phyloP scores from a whole-genome alignment of 202 grass and related monocot species.

The Elaeis oleifera region DNA sequence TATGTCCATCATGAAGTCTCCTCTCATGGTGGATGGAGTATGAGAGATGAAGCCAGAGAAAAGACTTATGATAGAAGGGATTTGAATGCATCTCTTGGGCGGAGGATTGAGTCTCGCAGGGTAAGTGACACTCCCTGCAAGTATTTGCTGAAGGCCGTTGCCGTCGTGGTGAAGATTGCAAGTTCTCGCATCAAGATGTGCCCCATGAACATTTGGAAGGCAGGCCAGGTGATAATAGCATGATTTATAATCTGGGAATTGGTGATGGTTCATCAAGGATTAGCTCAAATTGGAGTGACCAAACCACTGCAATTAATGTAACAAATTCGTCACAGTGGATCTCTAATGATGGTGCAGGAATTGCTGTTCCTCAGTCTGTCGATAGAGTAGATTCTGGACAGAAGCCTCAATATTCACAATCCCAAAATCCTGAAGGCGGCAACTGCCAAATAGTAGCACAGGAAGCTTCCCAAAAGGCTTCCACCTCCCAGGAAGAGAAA shows the following conservation, averaged over 20 bases:
- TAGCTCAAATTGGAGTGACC: slow-evolving; percentile 34
- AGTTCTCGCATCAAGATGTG: slow-evolving; percentile 65
- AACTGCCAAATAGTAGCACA: neutral
- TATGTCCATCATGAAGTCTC: slow-evolving; percentile 54
- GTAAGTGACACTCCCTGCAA: slow-evolving; percentile 64
- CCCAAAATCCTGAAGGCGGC: slow-evolving; percentile 30
- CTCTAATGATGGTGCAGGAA: slow-evolving; percentile 29
- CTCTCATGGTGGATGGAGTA: slow-evolving; percentile 41
- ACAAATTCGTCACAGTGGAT: slow-evolving; percentile 26
- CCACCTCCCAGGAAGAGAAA: slow-evolving; percentile 30
- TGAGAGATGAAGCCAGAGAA: slow-evolving; percentile 49
- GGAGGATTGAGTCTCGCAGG: slow-evolving; percentile 43
- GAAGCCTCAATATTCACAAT: slow-evolving; percentile 26
- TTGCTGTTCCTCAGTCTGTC: slow-evolving; percentile 28
- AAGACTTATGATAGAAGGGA: slow-evolving; percentile 42
- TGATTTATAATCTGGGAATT: slow-evolving; percentile 17
- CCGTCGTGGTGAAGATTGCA: slow-evolving; percentile 55
- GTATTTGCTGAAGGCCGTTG: slow-evolving; percentile 78
- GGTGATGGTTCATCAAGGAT: slow-evolving; percentile 24
- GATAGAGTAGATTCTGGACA: slow-evolving; percentile 29
- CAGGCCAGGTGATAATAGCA: slow-evolving; percentile 32
- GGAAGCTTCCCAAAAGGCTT: slow-evolving; percentile 26
- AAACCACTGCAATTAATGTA: slow-evolving; percentile 24
- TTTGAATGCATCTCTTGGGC: slow-evolving; percentile 47
- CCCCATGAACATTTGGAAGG: slow-evolving; percentile 32